phyloP scores from a whole-genome alignment of 1,284 basidiomycete species.

The Kalmanozyma brasiliensis region DNA sequence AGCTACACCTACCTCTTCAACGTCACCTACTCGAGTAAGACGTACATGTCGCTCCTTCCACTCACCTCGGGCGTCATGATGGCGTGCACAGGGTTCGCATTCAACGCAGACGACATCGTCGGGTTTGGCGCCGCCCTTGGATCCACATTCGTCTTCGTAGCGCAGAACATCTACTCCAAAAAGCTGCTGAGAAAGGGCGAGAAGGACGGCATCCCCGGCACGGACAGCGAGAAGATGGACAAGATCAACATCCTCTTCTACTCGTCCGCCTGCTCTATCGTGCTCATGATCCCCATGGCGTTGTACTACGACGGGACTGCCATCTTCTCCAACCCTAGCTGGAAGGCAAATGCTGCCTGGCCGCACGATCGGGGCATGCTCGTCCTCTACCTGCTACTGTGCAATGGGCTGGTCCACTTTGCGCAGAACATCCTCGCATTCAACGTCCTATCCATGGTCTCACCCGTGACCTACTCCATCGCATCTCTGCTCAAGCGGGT shows the following conservation, averaged over 20 bases:
- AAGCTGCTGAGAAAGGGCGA: slow-evolving; percentile 78
- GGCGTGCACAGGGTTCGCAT: slow-evolving; percentile 91
- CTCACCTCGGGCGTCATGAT: slow-evolving; percentile 97
- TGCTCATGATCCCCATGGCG: slow-evolving; percentile 69
- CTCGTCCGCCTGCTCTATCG: slow-evolving; percentile 90
- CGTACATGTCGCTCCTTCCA: slow-evolving; percentile 93
- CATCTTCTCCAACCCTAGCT: slow-evolving; percentile 21
- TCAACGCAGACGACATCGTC: slow-evolving; percentile 73
- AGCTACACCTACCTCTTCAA: slow-evolving; percentile 92
- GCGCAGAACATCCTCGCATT: slow-evolving; percentile 97
- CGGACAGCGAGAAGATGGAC: slow-evolving; percentile 77
- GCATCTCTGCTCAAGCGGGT: slow-evolving; percentile 97
- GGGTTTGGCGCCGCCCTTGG: slow-evolving; percentile 49
- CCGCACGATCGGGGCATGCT: slow-evolving; percentile 71
- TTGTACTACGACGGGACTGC: slow-evolving; percentile 55
- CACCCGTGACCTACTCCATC: slow-evolving; percentile 98
- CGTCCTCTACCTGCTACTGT: slow-evolving; percentile 72
- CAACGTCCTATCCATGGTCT: slow-evolving; percentile 91
- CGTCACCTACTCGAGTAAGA: slow-evolving; percentile 89
- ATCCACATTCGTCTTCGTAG: slow-evolving; percentile 80
- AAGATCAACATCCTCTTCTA: slow-evolving; percentile 97
- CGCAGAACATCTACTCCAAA: slow-evolving; percentile 99
- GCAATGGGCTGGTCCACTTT: slow-evolving; percentile 96
- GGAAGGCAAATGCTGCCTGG: slow-evolving; percentile 2
- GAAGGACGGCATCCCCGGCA: slow-evolving; percentile 9